Conservation (phyloP, 139 green algal genomes). For the Limnomonas spitsbergensis region DNA sequence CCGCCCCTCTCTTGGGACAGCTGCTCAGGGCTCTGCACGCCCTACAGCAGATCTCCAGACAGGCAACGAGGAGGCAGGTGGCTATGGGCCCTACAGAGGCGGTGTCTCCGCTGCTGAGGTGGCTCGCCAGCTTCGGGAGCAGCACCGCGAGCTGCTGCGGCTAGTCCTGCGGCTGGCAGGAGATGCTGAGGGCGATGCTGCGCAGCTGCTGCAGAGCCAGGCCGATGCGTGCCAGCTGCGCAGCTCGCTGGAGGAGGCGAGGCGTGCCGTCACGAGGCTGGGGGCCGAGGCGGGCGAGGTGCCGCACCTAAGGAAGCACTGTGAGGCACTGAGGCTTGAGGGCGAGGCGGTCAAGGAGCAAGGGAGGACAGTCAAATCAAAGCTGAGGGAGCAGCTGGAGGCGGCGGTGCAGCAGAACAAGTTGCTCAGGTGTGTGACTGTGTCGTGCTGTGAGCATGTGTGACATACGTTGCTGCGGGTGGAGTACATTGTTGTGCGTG, state of each 20-base stretch:
- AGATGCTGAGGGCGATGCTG: not conserved
- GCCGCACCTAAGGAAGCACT: not conserved
- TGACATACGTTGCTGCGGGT: no score
- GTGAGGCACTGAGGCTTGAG: not conserved
- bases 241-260: not conserved
- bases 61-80: no score
- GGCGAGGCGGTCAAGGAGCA: not conserved
- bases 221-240: not conserved
- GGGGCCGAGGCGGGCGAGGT: not conserved
- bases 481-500: no score
- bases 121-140: not conserved
- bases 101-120: not conserved
- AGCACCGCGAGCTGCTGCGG: not conserved
- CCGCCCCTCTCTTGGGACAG: no score
- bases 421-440: not conserved
- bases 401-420: not conserved
- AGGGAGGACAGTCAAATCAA: not conserved
- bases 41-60: no score
- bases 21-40: no score
- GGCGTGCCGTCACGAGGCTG: not conserved
- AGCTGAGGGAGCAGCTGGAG: not conserved
- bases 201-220: not conserved
- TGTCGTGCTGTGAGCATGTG: no score
- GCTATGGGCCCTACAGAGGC: not conserved
- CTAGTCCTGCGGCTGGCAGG: not conserved